A percentile compares a stretch with the other conserved stretches of the same genome.
Evolutionary conservation across 441 rosid species (phyloP).

Genomic region (Corymbia citriodora): DNA sequence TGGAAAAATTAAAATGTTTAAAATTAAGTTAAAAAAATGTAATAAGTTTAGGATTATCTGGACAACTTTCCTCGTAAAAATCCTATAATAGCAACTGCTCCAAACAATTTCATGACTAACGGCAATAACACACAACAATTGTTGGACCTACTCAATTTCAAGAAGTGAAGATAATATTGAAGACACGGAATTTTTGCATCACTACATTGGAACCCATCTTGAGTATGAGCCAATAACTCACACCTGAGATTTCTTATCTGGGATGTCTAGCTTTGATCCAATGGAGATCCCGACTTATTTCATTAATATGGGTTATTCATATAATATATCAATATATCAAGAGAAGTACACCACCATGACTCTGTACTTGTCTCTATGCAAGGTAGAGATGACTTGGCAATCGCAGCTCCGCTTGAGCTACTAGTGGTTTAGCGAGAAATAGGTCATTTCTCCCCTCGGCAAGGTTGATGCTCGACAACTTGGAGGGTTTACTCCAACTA

Average conservation of each 20-base stretch:
- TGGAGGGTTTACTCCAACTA: not conserved
- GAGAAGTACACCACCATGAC: not conserved
- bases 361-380: not conserved
- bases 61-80: not conserved
- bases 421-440: not conserved
- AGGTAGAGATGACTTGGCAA: not conserved
- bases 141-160: not conserved
- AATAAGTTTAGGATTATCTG: no score
- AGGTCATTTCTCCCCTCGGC: not conserved
- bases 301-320: no score
- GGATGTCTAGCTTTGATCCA: not conserved
- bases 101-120: not conserved
- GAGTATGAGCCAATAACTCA: not conserved
- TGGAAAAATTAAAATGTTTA: no score
- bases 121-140: not conserved
- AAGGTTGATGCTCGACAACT: not conserved
- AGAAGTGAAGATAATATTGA: not conserved
- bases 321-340: not conserved
- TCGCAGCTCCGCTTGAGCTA: not conserved
- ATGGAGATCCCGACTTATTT: not conserved
- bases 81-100: not conserved
- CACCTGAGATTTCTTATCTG: not conserved
- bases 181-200: not conserved
- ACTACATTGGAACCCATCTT: not conserved
- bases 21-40: no score